Conservation (phyloP, 202 grass and related monocot species). For the Cymbopogon flexuosus region DNA sequence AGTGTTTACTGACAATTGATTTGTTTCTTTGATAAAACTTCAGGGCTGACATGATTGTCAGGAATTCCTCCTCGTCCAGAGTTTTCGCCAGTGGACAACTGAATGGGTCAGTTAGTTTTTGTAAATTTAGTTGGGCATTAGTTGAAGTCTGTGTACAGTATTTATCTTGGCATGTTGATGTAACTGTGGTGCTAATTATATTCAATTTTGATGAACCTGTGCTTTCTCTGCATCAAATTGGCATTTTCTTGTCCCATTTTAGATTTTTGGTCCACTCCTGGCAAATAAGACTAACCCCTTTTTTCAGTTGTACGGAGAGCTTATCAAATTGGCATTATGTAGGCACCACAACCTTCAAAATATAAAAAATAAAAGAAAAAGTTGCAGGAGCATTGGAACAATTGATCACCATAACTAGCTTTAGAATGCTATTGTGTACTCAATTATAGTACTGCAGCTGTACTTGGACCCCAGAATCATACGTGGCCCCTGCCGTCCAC, state of each 20-base stretch:
- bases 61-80: background rate
- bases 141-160: conserved; percentile 31
- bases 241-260: conserved; percentile 8
- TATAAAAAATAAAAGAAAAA: background rate
- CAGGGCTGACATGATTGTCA: conserved; percentile 20
- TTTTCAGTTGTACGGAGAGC: background rate
- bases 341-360: background rate
- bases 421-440: background rate
- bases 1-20: conserved; percentile 24
- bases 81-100: background rate
- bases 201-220: background rate
- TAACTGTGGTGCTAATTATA: conserved; percentile 16
- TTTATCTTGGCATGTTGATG: conserved; percentile 31
- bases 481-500: conserved; percentile 47
- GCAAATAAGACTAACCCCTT: conserved; percentile 10
- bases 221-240: conserved; percentile 5
- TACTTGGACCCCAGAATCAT: conserved; percentile 70
- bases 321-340: too few species aligned
- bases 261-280: background rate
- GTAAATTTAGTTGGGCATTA: conserved; percentile 25
- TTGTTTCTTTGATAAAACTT: conserved; percentile 30
- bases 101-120: conserved; percentile 11
- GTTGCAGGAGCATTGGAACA: background rate
- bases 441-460: conserved; percentile 20
- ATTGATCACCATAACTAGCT: conserved; percentile 12